Base-by-base conservation (phyloP, 108 stramenopile genomes). In the Cyclostephanos invisitatus region DNA sequence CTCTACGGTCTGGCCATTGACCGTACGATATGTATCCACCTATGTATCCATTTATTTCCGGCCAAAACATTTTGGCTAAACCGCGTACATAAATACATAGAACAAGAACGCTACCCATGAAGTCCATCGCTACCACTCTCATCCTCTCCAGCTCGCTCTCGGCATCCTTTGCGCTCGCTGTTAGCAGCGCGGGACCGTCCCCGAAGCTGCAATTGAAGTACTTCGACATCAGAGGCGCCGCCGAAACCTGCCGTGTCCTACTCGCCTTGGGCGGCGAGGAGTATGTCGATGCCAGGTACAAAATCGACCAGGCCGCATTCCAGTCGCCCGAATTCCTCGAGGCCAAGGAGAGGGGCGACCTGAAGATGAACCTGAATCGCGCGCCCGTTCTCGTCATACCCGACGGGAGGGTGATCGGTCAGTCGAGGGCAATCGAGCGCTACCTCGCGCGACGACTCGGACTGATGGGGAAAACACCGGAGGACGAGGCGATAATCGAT, bases 381-480 rank as follows among this genome's bases (percentile, higher is more conserved):
- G 78, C 86, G 17, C 89, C 89, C 0, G 70, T 89, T 11, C 77
- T 89, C n/a, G 78, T 85, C 0, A 78, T 82, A 10, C 37, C 71
- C n/a, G 71, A 70, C 3, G 84, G 83, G 2, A 29, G 53, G 18
- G 61, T 56, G 11, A 84, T 89, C 59, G 89, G 89, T 48, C 89
- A 89, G 56, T 82, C 80, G 51, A 86, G 84, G 69, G 82, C 89
- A 3, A 87, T 89, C 21, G 89, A 87, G 61, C 75, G 89, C 22
- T 86, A 73, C 58, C 54, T 86, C 20, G 67, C 82, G 18, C 73
- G 73, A 48, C 57, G 77, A 64, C 79, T 86, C 60, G 69, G 70
- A 8, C 51, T 86, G 44, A 83, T 86, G 85, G 85, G 86, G 9
- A 32, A 70, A 22, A 80, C 67, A 8, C 56, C 63, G 12, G 81